Evolutionary conservation across 495 filamentous ascomycete genomes (phyloP).

Genomic region (Chaetomium tenue): DNA sequence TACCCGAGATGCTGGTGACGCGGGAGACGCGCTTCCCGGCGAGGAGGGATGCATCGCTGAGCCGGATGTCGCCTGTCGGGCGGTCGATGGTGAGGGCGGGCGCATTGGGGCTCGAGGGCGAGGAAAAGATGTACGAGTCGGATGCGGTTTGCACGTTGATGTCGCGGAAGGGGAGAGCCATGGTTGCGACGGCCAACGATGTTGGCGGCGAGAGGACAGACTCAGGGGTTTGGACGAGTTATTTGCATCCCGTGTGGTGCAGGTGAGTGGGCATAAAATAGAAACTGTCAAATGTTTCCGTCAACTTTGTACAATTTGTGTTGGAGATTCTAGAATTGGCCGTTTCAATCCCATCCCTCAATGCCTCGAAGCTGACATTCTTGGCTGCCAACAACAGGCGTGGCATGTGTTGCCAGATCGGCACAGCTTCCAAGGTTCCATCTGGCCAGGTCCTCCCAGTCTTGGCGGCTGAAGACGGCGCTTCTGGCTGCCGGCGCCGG

Average conservation of each 20-base stretch:
- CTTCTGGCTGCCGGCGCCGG: constrained; percentile 16
- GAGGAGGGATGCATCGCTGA: constrained; percentile 72
- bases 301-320: background rate
- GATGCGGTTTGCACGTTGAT: constrained; percentile 91
- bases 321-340: constrained; percentile 6
- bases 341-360: background rate
- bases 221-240: background rate
- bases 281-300: background rate
- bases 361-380: constrained; percentile 16
- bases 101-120: constrained; percentile 85
- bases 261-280: background rate
- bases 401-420: constrained; percentile 24
- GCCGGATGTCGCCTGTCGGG: constrained; percentile 85
- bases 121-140: constrained; percentile 93
- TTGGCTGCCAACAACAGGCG: constrained; percentile 20
- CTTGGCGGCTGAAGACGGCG: constrained; percentile 1
- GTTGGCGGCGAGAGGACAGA: background rate
- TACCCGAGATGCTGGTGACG: constrained; percentile 79
- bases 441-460: background rate
- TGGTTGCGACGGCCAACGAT: constrained; percentile 28
- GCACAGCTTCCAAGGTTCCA: background rate
- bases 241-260: background rate
- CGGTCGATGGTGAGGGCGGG: constrained; percentile 85
- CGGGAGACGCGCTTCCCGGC: constrained; percentile 75
- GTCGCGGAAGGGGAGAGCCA: constrained; percentile 82